These are phyloP conservation scores for Gremmenia infestans DNA, from an alignment of 2,329 filamentous ascomycete species.

Conservation along the genomic window DNA sequence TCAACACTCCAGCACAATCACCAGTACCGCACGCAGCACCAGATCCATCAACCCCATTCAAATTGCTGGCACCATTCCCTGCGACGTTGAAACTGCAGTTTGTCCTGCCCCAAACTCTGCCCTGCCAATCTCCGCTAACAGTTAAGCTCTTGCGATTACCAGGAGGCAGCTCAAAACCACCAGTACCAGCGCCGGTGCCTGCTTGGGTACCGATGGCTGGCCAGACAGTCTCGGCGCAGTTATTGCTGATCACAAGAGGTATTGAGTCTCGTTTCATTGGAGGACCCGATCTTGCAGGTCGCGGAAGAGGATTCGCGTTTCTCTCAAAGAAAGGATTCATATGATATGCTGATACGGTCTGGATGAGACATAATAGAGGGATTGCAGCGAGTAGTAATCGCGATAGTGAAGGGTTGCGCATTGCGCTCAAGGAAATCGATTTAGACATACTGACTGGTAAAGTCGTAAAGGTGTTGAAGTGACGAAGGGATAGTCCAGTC, in stretches of 20 bases:
- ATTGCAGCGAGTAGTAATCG: conserved; percentile 11
- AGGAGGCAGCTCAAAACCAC: conserved; percentile 62
- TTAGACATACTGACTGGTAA: neutral
- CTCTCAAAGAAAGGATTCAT: conserved; percentile 14
- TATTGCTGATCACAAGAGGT: conserved; percentile 66
- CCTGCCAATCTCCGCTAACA: conserved; percentile 72
- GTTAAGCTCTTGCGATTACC: conserved; percentile 56
- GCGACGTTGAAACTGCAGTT: conserved; percentile 72
- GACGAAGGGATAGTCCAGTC: neutral
- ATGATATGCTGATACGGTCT: conserved; percentile 13
- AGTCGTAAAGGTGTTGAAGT: neutral
- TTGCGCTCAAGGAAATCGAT: neutral
- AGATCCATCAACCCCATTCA: conserved; percentile 36
- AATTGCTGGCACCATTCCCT: conserved; percentile 48
- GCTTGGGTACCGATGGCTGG: conserved; percentile 70
- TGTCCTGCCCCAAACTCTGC: conserved; percentile 76
- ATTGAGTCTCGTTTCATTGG: conserved; percentile 36
- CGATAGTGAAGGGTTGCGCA: neutral
- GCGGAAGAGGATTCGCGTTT: conserved; percentile 9
- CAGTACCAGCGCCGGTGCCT: conserved; percentile 60
- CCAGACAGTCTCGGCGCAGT: conserved; percentile 67
- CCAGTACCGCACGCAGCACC: conserved; percentile 64
- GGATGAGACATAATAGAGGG: conserved; percentile 15
- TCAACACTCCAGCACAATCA: conserved; percentile 66
- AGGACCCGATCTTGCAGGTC: conserved; percentile 25